Evolutionary conservation across 148 eudicot genomes (phyloP), one percentile per base, ranked within the genome.

Genomic region (Rhododendron kiyosumense): DNA sequence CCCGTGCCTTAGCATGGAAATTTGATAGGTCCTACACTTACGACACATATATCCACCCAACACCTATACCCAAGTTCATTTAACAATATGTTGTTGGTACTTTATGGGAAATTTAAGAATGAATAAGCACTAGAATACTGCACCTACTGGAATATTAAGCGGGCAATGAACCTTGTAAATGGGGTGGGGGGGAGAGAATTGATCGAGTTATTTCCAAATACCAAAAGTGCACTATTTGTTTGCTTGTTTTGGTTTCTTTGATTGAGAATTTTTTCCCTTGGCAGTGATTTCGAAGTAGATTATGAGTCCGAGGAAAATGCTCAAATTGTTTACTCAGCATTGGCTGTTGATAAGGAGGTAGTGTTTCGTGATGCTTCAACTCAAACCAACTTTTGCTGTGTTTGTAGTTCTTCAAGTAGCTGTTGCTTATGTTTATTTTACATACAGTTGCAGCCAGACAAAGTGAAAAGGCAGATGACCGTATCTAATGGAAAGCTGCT

Each of bases 341-440:
- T 97, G 88, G 92, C 91, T 86, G 96, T 95, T 83, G 99, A 96
- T 85, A 93, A 92, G 89, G 98, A 96, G 98, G 98, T 95, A 78
- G 65, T 57, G 28, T 57, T 43, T 85, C 59, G 59, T 85, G 79
- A 78, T 88, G 26, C 57, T 87, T 77, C 15, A 24, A 78, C 69
- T 79, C 51, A 14, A 12, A 52, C 69, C 1, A 78, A 46, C 82
- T 46, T 22, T 76, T 71, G 41, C 76, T 9, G 77, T 76, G 7
- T 59, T 22, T 24, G 32, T 43, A 26, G 5, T 30, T 61, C 20
- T 30, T 45, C 30, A 17, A 18, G 28, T 43, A 7, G 45, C 46
- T 61, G 32, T 38, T 85, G n/a, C 36, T 84, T 10, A 46, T 77
- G 80, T 79, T 30, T 7, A 59, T 52, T 48, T 73, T 46, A 36